Evolutionary conservation across 2,329 filamentous ascomycete genomes (phyloP), one percentile per base, ranked within the genome.

Genomic region (Fusarium sp.): DNA sequence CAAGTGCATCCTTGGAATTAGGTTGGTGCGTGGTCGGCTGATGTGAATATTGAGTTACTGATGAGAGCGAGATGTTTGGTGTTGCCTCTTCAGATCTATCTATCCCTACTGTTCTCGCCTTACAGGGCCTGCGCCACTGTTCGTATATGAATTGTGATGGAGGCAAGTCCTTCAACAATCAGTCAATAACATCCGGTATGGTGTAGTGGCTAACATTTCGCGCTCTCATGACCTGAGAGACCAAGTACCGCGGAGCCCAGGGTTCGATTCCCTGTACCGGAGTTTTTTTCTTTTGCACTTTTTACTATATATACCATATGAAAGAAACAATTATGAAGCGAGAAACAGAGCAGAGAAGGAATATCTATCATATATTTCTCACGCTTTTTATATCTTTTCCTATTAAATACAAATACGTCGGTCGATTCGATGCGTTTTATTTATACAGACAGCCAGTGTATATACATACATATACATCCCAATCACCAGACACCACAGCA

Each of bases 121-220:
- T 25, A 66, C 62, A 6, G 14, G 15, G 11, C 15, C 11, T 37
- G 35, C 1, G 3, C 27, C 8, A 8, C 13, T 7, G 3, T 25
- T 13, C 14, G 47, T 31, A 21, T 49, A 54, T 54, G 37, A 15
- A 3, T 29, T 4, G 44, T 9, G n/a, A 65, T 67, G 31, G 21
- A 10, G 9, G 17, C 17, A 17, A 9, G 9, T 9, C 2, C 9
- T n/a, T 7, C 9, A 44, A 39, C 29, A 31, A 45, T 13, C 27
- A 43, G 15, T n/a, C 9, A 43, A 27, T 27, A 19, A 21, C 19
- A 55, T 70, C 68, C 68, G 68, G 68, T 70, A 71, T 71, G 69
- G 68, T 71, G 69, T 71, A 71, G 67, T 71, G 67, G 69, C 69
- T 67, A 71, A 71, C 69, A 71, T 71, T 70, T 70, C 66, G 63